phyloP scores from a whole-genome alignment of 2,329 filamentous ascomycete species.

The Lasiodiplodia theobromae region DNA sequence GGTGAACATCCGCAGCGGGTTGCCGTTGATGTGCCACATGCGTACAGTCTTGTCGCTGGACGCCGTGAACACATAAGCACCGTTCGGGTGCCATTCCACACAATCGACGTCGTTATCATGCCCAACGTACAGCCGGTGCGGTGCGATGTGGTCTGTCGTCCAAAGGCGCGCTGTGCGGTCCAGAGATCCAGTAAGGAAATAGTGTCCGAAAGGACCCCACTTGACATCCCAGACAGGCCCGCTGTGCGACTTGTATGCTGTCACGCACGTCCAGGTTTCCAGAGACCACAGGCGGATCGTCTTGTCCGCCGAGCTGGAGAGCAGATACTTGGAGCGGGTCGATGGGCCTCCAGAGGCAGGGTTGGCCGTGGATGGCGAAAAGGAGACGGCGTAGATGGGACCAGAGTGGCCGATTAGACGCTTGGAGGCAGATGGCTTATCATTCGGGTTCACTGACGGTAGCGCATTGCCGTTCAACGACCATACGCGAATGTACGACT shows the following conservation, averaged over 20 bases:
- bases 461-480: conserved; percentile 85
- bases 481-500: conserved; percentile 97
- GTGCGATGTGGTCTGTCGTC: conserved; percentile 90
- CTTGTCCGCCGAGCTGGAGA: conserved; percentile 87
- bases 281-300: conserved; percentile 92
- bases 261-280: conserved; percentile 89
- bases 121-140: conserved; percentile 85
- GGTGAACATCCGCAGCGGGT: conserved; percentile 88
- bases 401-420: conserved; percentile 86
- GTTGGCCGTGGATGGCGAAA: conserved; percentile 73
- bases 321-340: conserved; percentile 74
- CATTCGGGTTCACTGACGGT: conserved; percentile 42
- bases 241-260: conserved; percentile 92
- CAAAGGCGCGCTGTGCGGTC: conserved; percentile 92
- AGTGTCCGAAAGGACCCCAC: conserved; percentile 94
- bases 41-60: conserved; percentile 92
- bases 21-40: conserved; percentile 97
- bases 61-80: conserved; percentile 90
- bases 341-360: conserved; percentile 57
- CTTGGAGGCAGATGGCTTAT: conserved; percentile 68
- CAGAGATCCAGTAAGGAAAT: conserved; percentile 86
- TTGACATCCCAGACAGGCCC: conserved; percentile 86
- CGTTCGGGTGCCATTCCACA: conserved; percentile 94
- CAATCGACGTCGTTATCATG: conserved; percentile 93
- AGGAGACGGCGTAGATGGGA: conserved; percentile 87